A percentile compares a stretch with the other conserved stretches of the same genome.
Conservation (phyloP, 2,329 filamentous ascomycete genomes). For the Dryadomyces quercus-mongolicae region DNA sequence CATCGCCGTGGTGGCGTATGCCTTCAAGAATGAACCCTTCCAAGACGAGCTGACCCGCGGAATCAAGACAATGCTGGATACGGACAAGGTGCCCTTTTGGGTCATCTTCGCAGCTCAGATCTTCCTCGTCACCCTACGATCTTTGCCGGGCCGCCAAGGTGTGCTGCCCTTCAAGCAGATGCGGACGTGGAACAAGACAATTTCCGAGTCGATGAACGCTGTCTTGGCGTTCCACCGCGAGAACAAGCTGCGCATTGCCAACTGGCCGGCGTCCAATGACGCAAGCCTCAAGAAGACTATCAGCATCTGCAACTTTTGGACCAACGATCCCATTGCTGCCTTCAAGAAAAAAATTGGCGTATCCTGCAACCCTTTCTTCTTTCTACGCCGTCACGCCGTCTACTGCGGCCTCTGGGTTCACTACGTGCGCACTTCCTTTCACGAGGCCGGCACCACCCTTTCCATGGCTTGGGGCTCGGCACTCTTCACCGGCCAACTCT, state of each 20-base stretch:
- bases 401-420: slow-evolving; percentile 25
- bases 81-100: slow-evolving; percentile 20
- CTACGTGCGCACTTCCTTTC: slow-evolving; percentile 18
- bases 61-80: slow-evolving; percentile 13
- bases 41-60: background rate
- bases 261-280: slow-evolving; percentile 18
- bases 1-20: background rate
- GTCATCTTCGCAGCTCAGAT: slow-evolving; percentile 27
- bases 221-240: slow-evolving; percentile 19
- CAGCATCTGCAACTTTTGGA: background rate
- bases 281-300: background rate
- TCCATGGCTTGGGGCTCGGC: slow-evolving; percentile 27
- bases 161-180: slow-evolving; percentile 7
- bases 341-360: background rate
- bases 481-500: slow-evolving; percentile 25
- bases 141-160: background rate
- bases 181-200: slow-evolving; percentile 6
- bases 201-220: slow-evolving; percentile 15
- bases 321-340: background rate
- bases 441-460: slow-evolving; percentile 21
- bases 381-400: slow-evolving; percentile 13
- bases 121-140: slow-evolving; percentile 28
- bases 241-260: slow-evolving; percentile 12
- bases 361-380: background rate
- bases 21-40: background rate